phyloP scores from a whole-genome alignment of 768 basidiomycete species.

The Fistulinella prunicolor region DNA sequence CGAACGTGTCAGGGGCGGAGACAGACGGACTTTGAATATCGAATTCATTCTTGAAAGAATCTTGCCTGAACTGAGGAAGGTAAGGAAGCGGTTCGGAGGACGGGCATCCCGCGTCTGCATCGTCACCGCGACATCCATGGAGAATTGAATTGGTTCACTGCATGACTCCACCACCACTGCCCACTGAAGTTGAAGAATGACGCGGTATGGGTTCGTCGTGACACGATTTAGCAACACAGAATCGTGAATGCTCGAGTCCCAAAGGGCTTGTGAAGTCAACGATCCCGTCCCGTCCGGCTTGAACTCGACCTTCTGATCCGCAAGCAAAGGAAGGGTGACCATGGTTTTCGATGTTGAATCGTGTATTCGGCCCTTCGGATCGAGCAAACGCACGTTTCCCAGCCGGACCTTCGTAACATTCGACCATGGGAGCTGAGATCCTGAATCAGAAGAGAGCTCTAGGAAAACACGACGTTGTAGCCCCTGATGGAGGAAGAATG shows the following conservation, averaged over 20 bases:
- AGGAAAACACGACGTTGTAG: slow-evolving; percentile 81
- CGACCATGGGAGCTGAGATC: slow-evolving; percentile 84
- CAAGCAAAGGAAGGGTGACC: slow-evolving; percentile 69
- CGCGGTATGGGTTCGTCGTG: slow-evolving; percentile 71
- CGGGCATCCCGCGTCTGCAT: slow-evolving; percentile 84
- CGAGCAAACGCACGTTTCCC: slow-evolving; percentile 82
- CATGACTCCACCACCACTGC: slow-evolving; percentile 81
- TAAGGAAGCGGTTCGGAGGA: slow-evolving; percentile 72
- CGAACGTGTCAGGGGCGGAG: slow-evolving; percentile 82
- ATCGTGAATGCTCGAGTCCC: slow-evolving; percentile 94
- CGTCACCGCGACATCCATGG: slow-evolving; percentile 79
- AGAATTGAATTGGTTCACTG: slow-evolving; percentile 83
- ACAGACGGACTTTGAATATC: slow-evolving; percentile 79
- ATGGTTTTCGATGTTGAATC: slow-evolving; percentile 71
- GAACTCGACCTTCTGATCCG: slow-evolving; percentile 72
- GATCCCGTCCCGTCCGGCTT: slow-evolving; percentile 79
- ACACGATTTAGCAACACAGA: slow-evolving; percentile 83
- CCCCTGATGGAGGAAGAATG: slow-evolving; percentile 89
- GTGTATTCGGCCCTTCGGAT: slow-evolving; percentile 77
- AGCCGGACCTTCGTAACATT: slow-evolving; percentile 72
- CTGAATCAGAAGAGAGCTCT: slow-evolving; percentile 82
- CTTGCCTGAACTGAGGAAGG: slow-evolving; percentile 75
- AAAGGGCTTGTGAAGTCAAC: slow-evolving; percentile 68
- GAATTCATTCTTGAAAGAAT: slow-evolving; percentile 75
- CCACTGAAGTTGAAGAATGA: slow-evolving; percentile 77